Percentiles rank a stretch among this genome's conserved stretches.
Evolutionary conservation across 1,284 basidiomycete species (phyloP).

Genomic region (Peniophora sp.): DNA sequence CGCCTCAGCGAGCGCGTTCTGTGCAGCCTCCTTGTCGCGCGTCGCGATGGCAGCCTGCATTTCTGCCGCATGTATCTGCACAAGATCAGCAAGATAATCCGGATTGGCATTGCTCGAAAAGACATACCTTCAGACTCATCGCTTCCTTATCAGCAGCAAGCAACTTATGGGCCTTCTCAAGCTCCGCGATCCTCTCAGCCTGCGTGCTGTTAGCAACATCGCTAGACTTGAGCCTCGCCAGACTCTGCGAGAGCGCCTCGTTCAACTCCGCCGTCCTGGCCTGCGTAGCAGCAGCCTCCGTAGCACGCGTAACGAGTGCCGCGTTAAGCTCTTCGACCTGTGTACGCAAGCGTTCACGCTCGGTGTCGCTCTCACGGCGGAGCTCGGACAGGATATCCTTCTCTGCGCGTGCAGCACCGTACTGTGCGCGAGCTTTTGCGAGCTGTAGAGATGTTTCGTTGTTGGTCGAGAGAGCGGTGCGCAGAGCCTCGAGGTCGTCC

Average conservation of each 20-base stretch:
- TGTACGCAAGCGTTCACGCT: slow-evolving; percentile 49
- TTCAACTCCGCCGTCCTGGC: slow-evolving; percentile 56
- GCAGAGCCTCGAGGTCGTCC: slow-evolving; percentile 62
- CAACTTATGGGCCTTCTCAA: slow-evolving; percentile 55
- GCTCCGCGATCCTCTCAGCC: slow-evolving; percentile 47
- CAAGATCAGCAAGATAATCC: slow-evolving; percentile 5
- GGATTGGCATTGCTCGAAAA: slow-evolving; percentile 1
- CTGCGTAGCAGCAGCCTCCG: slow-evolving; percentile 41
- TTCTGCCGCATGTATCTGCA: slow-evolving; percentile 54
- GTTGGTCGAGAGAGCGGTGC: slow-evolving; percentile 42
- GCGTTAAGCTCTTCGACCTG: slow-evolving; percentile 50
- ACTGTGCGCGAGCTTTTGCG: slow-evolving; percentile 63
- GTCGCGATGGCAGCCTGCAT: slow-evolving; percentile 42
- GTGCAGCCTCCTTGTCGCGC: slow-evolving; percentile 54
- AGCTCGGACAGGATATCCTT: slow-evolving; percentile 65
- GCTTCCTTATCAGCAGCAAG: slow-evolving; percentile 42
- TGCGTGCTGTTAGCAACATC: slow-evolving; percentile 55
- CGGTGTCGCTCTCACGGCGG: slow-evolving; percentile 47
- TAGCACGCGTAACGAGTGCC: slow-evolving; percentile 31
- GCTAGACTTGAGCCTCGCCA: slow-evolving; percentile 60
- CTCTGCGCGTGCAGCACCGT: slow-evolving; percentile 74
- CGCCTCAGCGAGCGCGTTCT: slow-evolving; percentile 39
- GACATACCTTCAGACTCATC: slow-evolving; percentile 50
- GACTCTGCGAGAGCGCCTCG: slow-evolving; percentile 58
- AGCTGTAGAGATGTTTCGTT: slow-evolving; percentile 63